A percentile compares a stretch with the other conserved stretches of the same genome.
phyloP scores from a whole-genome alignment of 768 basidiomycete genomes.

The Amanita polypyramis region DNA sequence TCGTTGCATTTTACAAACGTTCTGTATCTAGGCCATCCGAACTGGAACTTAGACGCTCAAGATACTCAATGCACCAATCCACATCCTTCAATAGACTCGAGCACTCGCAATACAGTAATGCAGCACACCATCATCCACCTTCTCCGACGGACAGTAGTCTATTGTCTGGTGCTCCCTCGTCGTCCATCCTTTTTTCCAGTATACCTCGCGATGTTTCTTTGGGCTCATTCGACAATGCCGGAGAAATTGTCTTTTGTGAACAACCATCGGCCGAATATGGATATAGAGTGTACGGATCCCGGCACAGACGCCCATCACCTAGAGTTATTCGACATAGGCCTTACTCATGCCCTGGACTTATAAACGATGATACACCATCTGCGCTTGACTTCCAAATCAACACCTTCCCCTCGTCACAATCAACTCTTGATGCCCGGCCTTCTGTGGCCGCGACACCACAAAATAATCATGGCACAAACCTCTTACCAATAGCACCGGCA shows the following conservation, averaged over 20 bases:
- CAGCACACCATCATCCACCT: background rate
- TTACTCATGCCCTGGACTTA: background rate
- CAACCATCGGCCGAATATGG: background rate
- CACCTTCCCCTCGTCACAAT: conserved; percentile 1
- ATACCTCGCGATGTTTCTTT: background rate
- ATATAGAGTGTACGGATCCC: background rate
- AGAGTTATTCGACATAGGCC: background rate
- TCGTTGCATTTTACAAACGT: background rate
- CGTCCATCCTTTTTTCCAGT: background rate
- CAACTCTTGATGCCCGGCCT: background rate
- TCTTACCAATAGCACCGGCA: background rate
- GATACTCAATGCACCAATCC: background rate
- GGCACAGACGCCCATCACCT: background rate
- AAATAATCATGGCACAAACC: background rate
- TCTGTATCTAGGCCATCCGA: background rate
- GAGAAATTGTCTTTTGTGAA: background rate
- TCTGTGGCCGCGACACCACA: background rate
- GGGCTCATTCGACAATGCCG: background rate
- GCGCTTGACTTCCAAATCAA: conserved; percentile 7
- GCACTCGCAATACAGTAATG: background rate
- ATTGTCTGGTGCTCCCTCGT: background rate
- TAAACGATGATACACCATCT: conserved; percentile 5
- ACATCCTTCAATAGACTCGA: background rate
- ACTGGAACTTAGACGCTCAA: background rate
- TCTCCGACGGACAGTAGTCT: background rate